Evolutionary conservation across 139 green algal genomes (phyloP).

Genomic region (Closterium sp.): DNA sequence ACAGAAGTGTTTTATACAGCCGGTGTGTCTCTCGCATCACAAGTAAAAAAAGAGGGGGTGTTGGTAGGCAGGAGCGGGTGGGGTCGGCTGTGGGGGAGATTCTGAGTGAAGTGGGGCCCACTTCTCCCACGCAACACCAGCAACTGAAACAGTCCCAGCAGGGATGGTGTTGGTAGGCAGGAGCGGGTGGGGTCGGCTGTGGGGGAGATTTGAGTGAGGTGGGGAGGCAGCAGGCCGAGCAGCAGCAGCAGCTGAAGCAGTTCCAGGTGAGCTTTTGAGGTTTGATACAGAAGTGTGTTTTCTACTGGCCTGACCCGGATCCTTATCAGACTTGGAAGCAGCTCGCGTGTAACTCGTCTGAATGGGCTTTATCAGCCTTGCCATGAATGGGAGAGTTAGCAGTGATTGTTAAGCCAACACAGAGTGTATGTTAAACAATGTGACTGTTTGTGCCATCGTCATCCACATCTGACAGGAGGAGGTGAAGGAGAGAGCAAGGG

Average conservation of each 20-base stretch:
- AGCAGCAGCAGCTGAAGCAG: conserved; percentile 12
- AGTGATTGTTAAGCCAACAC: background rate
- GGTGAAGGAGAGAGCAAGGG: conserved; percentile 37
- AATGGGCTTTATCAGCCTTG: background rate
- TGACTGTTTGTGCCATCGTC: background rate
- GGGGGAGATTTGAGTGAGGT: conserved; percentile 35
- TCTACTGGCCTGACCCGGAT: no score
- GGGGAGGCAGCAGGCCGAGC: conserved; percentile 11
- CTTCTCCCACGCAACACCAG: conserved; percentile 8
- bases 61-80: no score
- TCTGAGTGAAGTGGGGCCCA: conserved; percentile 29
- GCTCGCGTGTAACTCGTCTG: no score
- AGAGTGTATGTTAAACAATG: no score
- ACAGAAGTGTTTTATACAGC: no score
- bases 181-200: conserved; percentile 23
- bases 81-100: conserved; percentile 32
- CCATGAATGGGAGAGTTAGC: no score
- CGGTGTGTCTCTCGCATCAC: no score
- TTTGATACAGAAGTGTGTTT: background rate
- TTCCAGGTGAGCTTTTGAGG: conserved; percentile 33
- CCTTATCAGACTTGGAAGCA: no score
- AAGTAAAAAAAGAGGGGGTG: no score
- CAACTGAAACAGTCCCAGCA: conserved; percentile 30
- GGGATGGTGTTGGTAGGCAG: background rate
- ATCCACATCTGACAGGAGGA: conserved; percentile 17